Conservation (phyloP, 805 yeast genomes). For the Saccharomyces mikatae region DNA sequence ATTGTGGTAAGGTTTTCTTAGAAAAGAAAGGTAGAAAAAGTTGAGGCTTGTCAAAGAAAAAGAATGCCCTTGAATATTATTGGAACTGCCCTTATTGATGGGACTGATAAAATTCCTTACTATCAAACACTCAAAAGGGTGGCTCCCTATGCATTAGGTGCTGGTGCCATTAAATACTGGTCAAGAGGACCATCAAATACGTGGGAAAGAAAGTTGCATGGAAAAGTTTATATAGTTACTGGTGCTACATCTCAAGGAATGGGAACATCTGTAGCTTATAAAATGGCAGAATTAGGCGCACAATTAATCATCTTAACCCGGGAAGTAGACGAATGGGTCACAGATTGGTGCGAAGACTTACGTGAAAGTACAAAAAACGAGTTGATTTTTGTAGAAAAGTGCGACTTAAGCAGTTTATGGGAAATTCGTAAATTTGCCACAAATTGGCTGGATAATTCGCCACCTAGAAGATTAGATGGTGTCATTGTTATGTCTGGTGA, state of each 20-base stretch:
- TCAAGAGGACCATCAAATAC: slow-evolving; percentile 74
- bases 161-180: slow-evolving; percentile 55
- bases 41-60: not conserved
- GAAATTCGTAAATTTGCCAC: slow-evolving; percentile 87
- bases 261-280: slow-evolving; percentile 69
- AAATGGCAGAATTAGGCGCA: slow-evolving; percentile 76
- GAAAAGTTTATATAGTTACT: slow-evolving; percentile 71
- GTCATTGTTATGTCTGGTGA: slow-evolving; percentile 84
- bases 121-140: slow-evolving; percentile 50
- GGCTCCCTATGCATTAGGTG: slow-evolving; percentile 45
- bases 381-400: slow-evolving; percentile 82
- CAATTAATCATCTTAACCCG: slow-evolving; percentile 71
- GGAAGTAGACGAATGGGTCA: slow-evolving; percentile 62
- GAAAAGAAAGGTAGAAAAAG: not conserved
- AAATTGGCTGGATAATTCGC: slow-evolving; percentile 82
- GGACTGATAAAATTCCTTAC: slow-evolving; percentile 69
- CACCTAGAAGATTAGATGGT: slow-evolving; percentile 88
- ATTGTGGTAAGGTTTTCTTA: not conserved
- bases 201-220: slow-evolving; percentile 91
- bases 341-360: slow-evolving; percentile 72
- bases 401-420: slow-evolving; percentile 67
- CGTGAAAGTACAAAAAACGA: slow-evolving; percentile 62
- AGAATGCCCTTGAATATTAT: slow-evolving; percentile 80
- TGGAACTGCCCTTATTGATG: slow-evolving; percentile 60
- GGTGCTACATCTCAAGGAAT: slow-evolving; percentile 90